Conservation (phyloP, 2,329 filamentous ascomycete species). For the Emergomyces orientalis region DNA sequence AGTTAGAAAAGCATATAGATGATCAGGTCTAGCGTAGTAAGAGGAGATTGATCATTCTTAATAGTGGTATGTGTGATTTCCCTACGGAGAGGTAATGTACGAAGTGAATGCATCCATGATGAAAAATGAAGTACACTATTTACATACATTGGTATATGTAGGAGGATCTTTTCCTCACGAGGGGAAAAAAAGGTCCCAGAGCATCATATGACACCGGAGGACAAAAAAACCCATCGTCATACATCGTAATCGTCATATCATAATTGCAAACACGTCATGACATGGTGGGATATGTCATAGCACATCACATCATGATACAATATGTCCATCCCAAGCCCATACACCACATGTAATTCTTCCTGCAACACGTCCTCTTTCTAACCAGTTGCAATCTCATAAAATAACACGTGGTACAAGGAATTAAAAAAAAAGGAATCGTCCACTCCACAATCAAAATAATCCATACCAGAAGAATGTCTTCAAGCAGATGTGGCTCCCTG, state of each 20-base stretch:
- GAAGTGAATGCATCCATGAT: neutral
- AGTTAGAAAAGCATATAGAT: too few species aligned
- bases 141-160: neutral
- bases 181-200: too few species aligned
- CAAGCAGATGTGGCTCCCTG: conserved; percentile 3
- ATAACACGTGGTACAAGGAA: neutral
- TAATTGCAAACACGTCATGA: neutral
- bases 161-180: neutral
- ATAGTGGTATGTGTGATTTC: too few species aligned
- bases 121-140: neutral
- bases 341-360: too few species aligned
- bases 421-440: neutral
- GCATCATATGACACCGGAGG: neutral
- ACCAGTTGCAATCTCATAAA: neutral
- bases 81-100: neutral
- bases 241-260: neutral
- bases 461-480: neutral
- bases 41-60: too few species aligned
- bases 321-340: neutral
- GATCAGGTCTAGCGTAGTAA: neutral
- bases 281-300: neutral
- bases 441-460: neutral
- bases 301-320: conserved; percentile 1
- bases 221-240: neutral
- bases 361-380: neutral